Evolutionary conservation across 2,329 filamentous ascomycete genomes (phyloP), one percentile per base, ranked within the genome.

Genomic region (Xylaria sp.): DNA sequence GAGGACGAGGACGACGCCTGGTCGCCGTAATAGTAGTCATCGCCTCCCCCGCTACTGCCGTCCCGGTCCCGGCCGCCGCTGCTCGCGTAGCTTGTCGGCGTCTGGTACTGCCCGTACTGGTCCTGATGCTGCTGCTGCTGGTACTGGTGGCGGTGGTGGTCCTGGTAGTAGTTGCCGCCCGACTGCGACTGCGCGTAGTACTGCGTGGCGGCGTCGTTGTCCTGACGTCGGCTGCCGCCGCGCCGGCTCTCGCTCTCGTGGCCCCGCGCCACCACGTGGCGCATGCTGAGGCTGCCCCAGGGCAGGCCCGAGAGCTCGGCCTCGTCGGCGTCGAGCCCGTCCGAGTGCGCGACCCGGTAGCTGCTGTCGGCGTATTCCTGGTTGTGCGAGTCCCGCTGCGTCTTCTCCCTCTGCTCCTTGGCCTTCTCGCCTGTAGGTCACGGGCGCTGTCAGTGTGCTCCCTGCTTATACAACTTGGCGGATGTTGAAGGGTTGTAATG

Each of bases 281-380:
- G 78, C 72, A 91, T 78, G 56, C 80, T 88, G 60, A 90, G 71
- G 18, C 86, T 81, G 34, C 89, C 89, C 89, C 88, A 91, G 0
- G 88, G 88, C 2, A 91, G 74, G 0, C 88, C 88, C 0, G 86
- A 85, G 6, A 84, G 75, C 2, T 84, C 76, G 11, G 81, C 77
- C 34, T 73, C 64, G 44, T 81, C 79, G 34, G 65, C 67, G 54
- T 71, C 71, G 34, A 89, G 75, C 39, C 88, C 84, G 13, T 76
- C 73, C 2, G 84, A 75, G 18, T 80, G 77, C 0, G 86, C 84
- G 1, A 85, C 79, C 16, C 78, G 78, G 67, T 91, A 91, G 55
- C 82, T 80, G 67, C 82, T 82, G 40, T 80, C 83, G 2, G 88
- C 88, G 53, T 84, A 76, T 51, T 84, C 76, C 66, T 81, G 78